A percentile compares a stretch with the other conserved stretches of the same genome.
These are phyloP conservation scores for Silene uniflora DNA, from an alignment of 148 eudicot species.

Conservation along the genomic window DNA sequence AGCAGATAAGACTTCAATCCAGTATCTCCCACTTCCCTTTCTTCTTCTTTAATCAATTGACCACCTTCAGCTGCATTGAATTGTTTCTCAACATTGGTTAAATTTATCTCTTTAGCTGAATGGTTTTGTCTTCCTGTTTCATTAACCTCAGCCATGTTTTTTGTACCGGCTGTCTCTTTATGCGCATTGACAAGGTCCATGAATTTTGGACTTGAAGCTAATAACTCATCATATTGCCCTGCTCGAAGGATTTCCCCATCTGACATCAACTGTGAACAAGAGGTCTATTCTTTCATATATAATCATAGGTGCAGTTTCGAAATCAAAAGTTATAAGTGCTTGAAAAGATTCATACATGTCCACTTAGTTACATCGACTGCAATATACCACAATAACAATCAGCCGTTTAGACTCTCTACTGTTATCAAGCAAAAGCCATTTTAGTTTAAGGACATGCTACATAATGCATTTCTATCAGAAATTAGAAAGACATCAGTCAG, in stretches of 20 bases:
- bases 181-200: constrained; percentile 77
- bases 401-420: not conserved
- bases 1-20: constrained; percentile 71
- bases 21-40: constrained; percentile 69
- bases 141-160: constrained; percentile 38
- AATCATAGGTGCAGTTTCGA: not conserved
- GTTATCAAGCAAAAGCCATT: too few relatives aligned
- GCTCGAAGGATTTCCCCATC: constrained; percentile 61
- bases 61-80: constrained; percentile 32
- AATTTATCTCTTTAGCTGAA: constrained; percentile 46
- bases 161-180: constrained; percentile 82
- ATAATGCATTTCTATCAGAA: not conserved
- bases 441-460: too few relatives aligned
- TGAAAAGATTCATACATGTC: not conserved
- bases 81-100: too few relatives aligned
- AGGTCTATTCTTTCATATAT: not conserved
- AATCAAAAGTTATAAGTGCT: not conserved
- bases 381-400: not conserved
- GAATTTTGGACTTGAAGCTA: constrained; percentile 65
- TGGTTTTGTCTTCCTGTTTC: constrained; percentile 24
- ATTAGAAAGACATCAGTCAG: too few relatives aligned
- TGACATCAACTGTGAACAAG: too few relatives aligned
- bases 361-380: not conserved
- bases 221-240: constrained; percentile 53
- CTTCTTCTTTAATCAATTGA: constrained; percentile 84